Conservation (phyloP, 1,284 basidiomycete genomes). For the Moesziomyces parantarcticus region DNA sequence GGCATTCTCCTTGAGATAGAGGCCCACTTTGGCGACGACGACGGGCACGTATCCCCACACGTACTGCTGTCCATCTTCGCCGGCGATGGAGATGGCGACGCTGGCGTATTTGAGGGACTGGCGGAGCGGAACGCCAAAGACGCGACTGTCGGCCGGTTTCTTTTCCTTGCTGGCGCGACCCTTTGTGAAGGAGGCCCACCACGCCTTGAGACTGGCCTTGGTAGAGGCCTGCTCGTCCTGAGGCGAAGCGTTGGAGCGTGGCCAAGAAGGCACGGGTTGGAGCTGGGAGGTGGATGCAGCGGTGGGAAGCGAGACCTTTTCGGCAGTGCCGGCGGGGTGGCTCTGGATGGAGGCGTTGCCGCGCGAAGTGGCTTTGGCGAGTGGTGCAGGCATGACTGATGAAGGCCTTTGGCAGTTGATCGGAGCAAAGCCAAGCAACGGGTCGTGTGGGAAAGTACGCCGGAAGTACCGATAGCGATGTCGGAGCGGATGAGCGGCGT, state of each 20-base stretch:
- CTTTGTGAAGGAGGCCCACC: slow-evolving; percentile 63
- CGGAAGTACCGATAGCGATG: too few species aligned
- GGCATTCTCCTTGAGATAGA: slow-evolving; percentile 70
- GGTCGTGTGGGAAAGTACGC: too few species aligned
- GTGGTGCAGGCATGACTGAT: slow-evolving; percentile 37
- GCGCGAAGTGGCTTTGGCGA: slow-evolving; percentile 34
- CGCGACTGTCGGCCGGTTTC: slow-evolving; percentile 34
- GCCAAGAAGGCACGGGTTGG: slow-evolving; percentile 44
- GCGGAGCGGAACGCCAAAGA: slow-evolving; percentile 86
- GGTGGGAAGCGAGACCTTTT: slow-evolving; percentile 20
- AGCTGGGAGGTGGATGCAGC: slow-evolving; percentile 43
- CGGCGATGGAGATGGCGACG: slow-evolving; percentile 93
- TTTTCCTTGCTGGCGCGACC: slow-evolving; percentile 42
- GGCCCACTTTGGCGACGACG: slow-evolving; percentile 94
- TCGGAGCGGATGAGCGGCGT: too few species aligned
- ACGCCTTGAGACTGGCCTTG: slow-evolving; percentile 53
- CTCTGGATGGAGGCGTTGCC: slow-evolving; percentile 44
- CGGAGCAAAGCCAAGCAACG: too few species aligned
- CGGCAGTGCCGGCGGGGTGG: slow-evolving; percentile 19
- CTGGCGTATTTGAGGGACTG: slow-evolving; percentile 86
- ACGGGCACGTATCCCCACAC: slow-evolving; percentile 84
- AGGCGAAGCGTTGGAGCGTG: slow-evolving; percentile 20
- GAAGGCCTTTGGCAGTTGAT: background rate
- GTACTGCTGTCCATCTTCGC: slow-evolving; percentile 69
- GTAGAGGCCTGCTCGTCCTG: slow-evolving; percentile 55